Percentiles rank a stretch among this genome's conserved stretches.
These are phyloP conservation scores for Vaccinium macrocarpon DNA, from an alignment of 148 eudicot species.

Conservation along the genomic window DNA sequence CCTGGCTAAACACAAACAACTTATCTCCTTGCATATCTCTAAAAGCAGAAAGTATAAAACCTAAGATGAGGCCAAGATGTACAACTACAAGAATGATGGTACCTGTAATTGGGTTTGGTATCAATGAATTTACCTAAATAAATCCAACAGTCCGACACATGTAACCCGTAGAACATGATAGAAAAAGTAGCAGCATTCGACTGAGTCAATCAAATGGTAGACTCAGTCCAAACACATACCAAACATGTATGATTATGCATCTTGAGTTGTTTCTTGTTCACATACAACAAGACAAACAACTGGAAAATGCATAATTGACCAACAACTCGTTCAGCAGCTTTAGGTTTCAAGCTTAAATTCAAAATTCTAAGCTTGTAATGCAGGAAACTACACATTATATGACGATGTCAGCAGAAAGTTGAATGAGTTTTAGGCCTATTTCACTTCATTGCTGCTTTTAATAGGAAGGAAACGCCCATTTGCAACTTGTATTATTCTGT, in stretches of 20 bases:
- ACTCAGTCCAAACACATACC: neutral
- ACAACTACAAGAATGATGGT: neutral
- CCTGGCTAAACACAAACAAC: neutral
- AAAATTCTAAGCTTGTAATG: neutral
- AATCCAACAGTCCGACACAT: neutral
- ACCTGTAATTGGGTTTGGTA: too few species aligned
- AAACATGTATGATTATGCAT: neutral
- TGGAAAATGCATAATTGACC: neutral
- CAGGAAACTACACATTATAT: neutral
- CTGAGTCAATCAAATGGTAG: neutral
- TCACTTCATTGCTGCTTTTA: neutral
- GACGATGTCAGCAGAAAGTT: neutral
- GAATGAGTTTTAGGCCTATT: neutral
- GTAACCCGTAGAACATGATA: neutral
- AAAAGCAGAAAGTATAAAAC: neutral
- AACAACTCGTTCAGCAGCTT: conserved; percentile 1
- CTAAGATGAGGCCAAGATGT: neutral
- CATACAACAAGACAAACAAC: conserved; percentile 1
- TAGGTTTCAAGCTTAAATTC: neutral
- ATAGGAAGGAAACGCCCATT: neutral
- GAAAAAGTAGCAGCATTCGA: neutral
- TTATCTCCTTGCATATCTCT: neutral
- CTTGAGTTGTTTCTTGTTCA: neutral
- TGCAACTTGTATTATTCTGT: neutral
- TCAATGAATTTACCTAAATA: neutral